Percentiles rank a stretch among this genome's conserved stretches.
phyloP scores from a whole-genome alignment of 2,329 filamentous ascomycete genomes.

The Colletotrichum spinosum region DNA sequence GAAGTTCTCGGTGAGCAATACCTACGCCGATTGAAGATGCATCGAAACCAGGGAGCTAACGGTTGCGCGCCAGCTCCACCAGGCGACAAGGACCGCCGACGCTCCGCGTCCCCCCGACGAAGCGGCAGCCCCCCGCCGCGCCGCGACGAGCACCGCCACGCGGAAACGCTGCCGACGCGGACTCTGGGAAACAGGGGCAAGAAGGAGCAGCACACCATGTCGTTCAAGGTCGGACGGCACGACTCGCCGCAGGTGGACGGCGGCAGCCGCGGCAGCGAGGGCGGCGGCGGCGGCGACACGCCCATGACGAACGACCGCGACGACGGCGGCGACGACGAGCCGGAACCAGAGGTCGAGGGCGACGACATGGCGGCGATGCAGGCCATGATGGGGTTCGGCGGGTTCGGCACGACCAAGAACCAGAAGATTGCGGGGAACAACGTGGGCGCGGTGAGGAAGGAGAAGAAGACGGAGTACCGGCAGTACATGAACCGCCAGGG shows the following conservation, averaged over 20 bases:
- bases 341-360: conserved; percentile 68
- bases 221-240: conserved; percentile 49
- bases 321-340: conserved; percentile 47
- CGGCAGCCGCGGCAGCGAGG: conserved; percentile 35
- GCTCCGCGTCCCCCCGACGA: conserved; percentile 51
- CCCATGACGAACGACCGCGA: conserved; percentile 34
- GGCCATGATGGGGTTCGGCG: conserved; percentile 89
- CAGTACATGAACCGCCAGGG: conserved; percentile 95
- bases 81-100: conserved; percentile 44
- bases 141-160: conserved; percentile 34
- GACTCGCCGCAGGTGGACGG: conserved; percentile 42
- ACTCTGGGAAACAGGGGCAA: conserved; percentile 38
- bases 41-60: neutral
- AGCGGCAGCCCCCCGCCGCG: conserved; percentile 39
- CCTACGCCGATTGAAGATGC: too few relatives aligned
- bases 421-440: conserved; percentile 91
- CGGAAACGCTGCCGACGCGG: conserved; percentile 49
- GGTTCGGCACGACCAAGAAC: conserved; percentile 87
- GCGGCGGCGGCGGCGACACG: conserved; percentile 37
- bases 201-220: conserved; percentile 44
- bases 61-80: conserved; percentile 28
- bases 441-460: conserved; percentile 84
- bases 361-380: conserved; percentile 80
- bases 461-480: conserved; percentile 93
- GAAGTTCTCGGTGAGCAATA: conserved; percentile 28